Base-by-base conservation (phyloP, 2,329 filamentous ascomycete species). In the Ophiostoma piceae region DNA sequence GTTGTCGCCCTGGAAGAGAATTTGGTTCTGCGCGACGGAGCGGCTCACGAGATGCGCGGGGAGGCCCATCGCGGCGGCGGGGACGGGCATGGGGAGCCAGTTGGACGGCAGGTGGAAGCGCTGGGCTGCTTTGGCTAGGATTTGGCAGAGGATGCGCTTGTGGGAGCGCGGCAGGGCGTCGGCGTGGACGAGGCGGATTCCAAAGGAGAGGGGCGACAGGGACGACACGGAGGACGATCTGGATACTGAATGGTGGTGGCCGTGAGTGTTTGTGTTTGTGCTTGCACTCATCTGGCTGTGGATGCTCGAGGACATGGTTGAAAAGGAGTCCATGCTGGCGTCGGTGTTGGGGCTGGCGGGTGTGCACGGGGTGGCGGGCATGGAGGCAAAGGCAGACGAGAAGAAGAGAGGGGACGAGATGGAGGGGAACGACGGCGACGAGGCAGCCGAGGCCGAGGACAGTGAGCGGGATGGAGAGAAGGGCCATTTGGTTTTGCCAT, bases 1-100 rank as follows among this genome's bases (percentile, higher is more conserved):
- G 22, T 86, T 86, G 35, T 85, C 84, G 1, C 85, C 83, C 1
- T 83, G 83, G 80, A 88, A 90, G 68, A 90, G 80, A 32, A 86
- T 77, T 71, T 88, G 85, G 75, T 88, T 87, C 74, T 90, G 88
- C 57, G 79, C 75, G 35, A 88, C 79, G 37, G 86, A 89, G 70
- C 83, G 82, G 69, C 82, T 80, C 66, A 89, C 80, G 19, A 90
- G 79, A 67, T 85, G 82, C 57, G 79, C 78, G 2, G 83, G 83
- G 7, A 87, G 77, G 29, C 82, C 81, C 62, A 81, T 82, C 0
- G 79, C 76, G 2, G 80, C 76, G 1, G 83, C 79, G 3, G 79
- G 79, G 14, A 80, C 77, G 14, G 83, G 78, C 0, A 82, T 77
- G 0, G 82, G 79, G 8, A 86, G 79, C 77, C 81, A 82, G 62